Base-by-base conservation (phyloP, 805 yeast genomes). In the Saturnispora sekii region DNA sequence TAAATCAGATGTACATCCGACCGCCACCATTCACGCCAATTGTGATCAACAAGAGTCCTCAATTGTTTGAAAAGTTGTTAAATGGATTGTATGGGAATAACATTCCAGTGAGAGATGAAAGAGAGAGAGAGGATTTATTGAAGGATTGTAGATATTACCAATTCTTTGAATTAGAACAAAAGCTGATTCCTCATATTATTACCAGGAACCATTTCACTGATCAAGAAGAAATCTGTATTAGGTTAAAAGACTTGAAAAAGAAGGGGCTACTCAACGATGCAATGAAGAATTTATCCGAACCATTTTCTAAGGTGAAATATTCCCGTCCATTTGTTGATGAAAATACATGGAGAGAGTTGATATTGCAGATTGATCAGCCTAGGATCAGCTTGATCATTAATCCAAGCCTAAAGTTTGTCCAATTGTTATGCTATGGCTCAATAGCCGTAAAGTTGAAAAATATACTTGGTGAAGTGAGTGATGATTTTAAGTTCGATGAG, bases 81-180 rank as follows among this genome's bases (percentile, higher is more conserved):
- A 67, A 68, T 21, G 56, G 77, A 2, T 60, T 86, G 21, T 69
- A 72, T 48, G 89, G 89, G 0, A 73, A 76, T 32, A 57, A 64
- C 3, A 52, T 75, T 15, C 63, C 66, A 1, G 67, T 84, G 15
- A 55, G 57, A 38, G 66, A 71, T 45, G 82, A 78, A 35, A 59
- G 61, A 1, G 84, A 80, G 56, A 68, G 96, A 35, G 59, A 63
- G 9, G 60, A 74, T 12, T 65, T 88, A 47, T 60, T 81, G 8
- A 68, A 68, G 43, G 97, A 88, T 57, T 84, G 94, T 51, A 69
- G 74, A 38, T 88, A 83, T 62, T 88, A 85, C 60, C 68, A 90
- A 39, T 81, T 88, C 53, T 64, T 76, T 39, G 87, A 79, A 32
- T 65, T 88, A 33, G 94, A 84, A 58, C 95, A 87, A 63, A 63